Conservation (phyloP, 116 monocot genomes). For the Trichopus zeylanicus region DNA sequence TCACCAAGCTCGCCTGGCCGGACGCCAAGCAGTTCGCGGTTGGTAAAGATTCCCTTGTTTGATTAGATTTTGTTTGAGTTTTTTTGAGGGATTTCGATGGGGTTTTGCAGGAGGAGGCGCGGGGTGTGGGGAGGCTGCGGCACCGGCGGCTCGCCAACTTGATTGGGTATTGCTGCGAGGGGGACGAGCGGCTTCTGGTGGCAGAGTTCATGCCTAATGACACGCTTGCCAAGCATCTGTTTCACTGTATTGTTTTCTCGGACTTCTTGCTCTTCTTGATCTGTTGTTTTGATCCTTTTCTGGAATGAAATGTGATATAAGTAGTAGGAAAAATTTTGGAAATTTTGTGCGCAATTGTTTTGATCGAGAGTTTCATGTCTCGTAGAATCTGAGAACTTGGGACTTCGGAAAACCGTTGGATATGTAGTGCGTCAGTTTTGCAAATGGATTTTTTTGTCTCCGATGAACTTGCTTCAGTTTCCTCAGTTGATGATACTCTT, state of each 20-base stretch:
- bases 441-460: too few species aligned
- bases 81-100: neutral
- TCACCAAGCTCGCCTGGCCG: constrained; percentile 89
- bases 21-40: constrained; percentile 92
- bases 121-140: constrained; percentile 76
- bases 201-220: constrained; percentile 95
- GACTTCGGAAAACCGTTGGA: too few species aligned
- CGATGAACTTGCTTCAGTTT: too few species aligned
- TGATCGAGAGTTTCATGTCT: too few species aligned
- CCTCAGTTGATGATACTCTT: too few species aligned
- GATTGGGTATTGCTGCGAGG: constrained; percentile 95
- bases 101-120: constrained; percentile 67
- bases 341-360: too few species aligned
- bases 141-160: constrained; percentile 76
- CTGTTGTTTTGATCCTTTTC: neutral
- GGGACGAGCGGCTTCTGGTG: constrained; percentile 89
- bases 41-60: neutral
- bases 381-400: too few species aligned
- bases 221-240: constrained; percentile 92
- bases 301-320: too few species aligned
- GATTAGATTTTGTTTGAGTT: neutral
- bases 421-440: too few species aligned
- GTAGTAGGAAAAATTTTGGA: too few species aligned
- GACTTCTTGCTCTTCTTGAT: neutral
- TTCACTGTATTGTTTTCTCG: constrained; percentile 62